These are phyloP conservation scores for Cornus controversa DNA, from an alignment of 148 eudicot species.

Conservation along the genomic window DNA sequence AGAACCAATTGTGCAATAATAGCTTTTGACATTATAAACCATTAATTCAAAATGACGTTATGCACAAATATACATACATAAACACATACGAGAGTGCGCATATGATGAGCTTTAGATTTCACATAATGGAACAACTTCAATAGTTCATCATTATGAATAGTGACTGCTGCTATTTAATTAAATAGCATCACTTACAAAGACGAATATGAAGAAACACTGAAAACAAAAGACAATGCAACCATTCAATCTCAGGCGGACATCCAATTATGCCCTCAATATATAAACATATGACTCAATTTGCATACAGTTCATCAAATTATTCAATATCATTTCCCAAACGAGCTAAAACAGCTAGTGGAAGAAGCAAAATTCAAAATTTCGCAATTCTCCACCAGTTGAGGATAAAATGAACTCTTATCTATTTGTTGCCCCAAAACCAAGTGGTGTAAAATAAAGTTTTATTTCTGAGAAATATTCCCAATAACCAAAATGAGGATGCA, in stretches of 20 bases:
- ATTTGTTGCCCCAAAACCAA: background rate
- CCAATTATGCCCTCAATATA: background rate
- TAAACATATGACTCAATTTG: background rate
- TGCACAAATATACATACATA: background rate
- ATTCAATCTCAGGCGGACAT: too few species aligned
- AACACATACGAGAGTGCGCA: background rate
- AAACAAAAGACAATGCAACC: background rate
- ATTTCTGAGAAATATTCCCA: too few species aligned
- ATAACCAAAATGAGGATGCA: background rate
- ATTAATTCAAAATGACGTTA: background rate
- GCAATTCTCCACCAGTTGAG: background rate
- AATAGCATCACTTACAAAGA: background rate
- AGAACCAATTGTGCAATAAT: background rate
- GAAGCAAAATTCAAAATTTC: background rate
- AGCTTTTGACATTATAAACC: too few species aligned
- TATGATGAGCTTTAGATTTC: too few species aligned
- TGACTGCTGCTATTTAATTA: background rate
- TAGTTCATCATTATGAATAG: too few species aligned
- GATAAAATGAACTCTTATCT: background rate
- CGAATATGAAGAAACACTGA: background rate
- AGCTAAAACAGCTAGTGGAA: background rate
- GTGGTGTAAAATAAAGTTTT: background rate
- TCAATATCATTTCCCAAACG: background rate
- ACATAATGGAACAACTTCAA: too few species aligned
- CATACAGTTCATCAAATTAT: background rate